Percentiles rank a stretch among this genome's conserved stretches.
These are phyloP conservation scores for Botrytis deweyae DNA, from an alignment of 2,329 filamentous ascomycete species.

Conservation along the genomic window DNA sequence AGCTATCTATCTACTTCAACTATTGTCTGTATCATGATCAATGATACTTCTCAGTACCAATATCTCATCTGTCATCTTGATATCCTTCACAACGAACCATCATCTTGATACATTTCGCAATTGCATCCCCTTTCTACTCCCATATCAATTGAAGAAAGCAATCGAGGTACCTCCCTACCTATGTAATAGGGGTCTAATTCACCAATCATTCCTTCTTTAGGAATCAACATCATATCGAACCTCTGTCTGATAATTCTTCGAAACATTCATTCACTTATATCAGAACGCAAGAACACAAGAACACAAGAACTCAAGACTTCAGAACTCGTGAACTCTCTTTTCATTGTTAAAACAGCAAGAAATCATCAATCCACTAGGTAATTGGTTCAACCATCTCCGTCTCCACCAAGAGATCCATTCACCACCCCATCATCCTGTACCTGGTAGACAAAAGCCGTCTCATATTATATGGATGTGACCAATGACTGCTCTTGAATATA, in stretches of 20 bases:
- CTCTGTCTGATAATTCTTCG: not conserved
- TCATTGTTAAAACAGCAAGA: not conserved
- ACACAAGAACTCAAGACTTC: too few species aligned
- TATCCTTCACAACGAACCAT: not conserved
- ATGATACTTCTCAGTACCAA: not conserved
- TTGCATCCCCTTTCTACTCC: not conserved
- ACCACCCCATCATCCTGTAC: not conserved
- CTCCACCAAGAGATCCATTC: constrained; percentile 5
- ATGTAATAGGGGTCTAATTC: not conserved
- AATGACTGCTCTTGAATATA: constrained; percentile 5
- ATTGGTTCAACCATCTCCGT: not conserved
- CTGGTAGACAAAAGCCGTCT: not conserved
- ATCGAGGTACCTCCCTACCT: not conserved
- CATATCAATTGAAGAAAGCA: not conserved
- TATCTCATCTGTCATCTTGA: not conserved
- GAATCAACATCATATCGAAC: not conserved
- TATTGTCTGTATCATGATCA: not conserved
- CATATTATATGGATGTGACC: constrained; percentile 1
- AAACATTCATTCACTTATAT: not conserved
- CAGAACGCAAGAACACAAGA: not conserved
- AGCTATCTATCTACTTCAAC: not conserved
- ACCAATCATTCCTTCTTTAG: not conserved
- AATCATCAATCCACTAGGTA: not conserved
- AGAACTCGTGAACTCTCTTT: not conserved
- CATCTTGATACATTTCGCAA: not conserved